These are phyloP conservation scores for Paecilomyces fulvus DNA, from an alignment of 2,329 filamentous ascomycete genomes.

Conservation along the genomic window DNA sequence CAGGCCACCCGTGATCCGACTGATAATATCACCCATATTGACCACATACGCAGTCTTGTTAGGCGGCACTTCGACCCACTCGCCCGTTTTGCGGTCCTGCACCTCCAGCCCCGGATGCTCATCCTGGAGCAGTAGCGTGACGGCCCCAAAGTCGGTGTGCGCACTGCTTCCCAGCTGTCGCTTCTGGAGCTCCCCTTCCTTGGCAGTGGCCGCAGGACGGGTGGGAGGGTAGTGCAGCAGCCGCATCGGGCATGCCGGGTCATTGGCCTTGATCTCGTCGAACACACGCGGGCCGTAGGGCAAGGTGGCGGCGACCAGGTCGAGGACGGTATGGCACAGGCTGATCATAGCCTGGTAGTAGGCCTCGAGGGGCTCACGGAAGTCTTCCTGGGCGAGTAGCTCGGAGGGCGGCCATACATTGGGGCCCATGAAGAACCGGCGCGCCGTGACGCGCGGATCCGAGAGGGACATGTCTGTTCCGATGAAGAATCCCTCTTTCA, in stretches of 20 bases:
- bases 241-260: constrained; percentile 38
- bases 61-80: constrained; percentile 41
- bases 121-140: constrained; percentile 49
- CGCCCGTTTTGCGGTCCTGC: constrained; percentile 34
- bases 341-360: constrained; percentile 35
- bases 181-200: constrained; percentile 6
- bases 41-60: constrained; percentile 42
- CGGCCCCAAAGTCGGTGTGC: constrained; percentile 50
- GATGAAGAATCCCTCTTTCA: constrained; percentile 14
- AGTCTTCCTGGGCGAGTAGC: constrained; percentile 22
- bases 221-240: constrained; percentile 43
- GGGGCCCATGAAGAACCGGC: constrained; percentile 29
- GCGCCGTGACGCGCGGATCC: constrained; percentile 17
- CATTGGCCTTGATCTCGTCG: constrained; percentile 32
- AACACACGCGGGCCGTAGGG: constrained; percentile 31
- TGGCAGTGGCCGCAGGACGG: constrained; percentile 23
- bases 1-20: constrained; percentile 43
- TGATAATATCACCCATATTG: constrained; percentile 45
- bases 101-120: constrained; percentile 45
- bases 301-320: constrained; percentile 36
- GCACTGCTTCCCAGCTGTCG: constrained; percentile 36
- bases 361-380: constrained; percentile 31
- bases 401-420: constrained; percentile 35
- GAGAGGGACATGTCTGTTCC: neutral
- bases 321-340: constrained; percentile 35